Percentiles rank a stretch among this genome's conserved stretches.
phyloP scores from a whole-genome alignment of 2,329 filamentous ascomycete species.

The Botrytis sinoallii region DNA sequence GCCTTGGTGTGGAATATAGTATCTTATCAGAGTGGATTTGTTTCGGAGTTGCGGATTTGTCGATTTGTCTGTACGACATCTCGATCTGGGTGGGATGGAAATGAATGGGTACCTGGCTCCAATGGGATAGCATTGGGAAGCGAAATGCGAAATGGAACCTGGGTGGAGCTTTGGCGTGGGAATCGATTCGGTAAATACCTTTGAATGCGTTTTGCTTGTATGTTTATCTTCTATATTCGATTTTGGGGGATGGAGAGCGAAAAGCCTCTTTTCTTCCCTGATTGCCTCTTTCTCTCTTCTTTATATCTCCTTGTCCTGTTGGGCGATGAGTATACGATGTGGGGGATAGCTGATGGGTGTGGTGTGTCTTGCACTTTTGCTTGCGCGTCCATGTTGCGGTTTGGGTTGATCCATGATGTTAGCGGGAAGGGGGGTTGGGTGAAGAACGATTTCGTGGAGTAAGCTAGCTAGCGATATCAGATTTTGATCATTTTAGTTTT shows the following conservation, averaged over 20 bases:
- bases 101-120: constrained; percentile 1
- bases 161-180: background rate
- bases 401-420: background rate
- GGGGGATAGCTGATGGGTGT: background rate
- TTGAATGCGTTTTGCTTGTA: background rate
- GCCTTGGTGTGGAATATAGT: background rate
- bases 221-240: background rate
- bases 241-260: background rate
- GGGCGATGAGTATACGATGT: background rate
- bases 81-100: background rate
- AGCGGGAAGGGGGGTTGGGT: background rate
- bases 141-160: background rate
- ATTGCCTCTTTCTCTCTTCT: background rate
- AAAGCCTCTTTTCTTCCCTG: background rate
- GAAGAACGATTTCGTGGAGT: background rate
- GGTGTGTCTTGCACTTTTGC: background rate
- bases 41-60: constrained; percentile 9
- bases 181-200: background rate
- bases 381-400: background rate
- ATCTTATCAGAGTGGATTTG: background rate
- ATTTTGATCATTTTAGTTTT: background rate
- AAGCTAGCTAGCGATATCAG: background rate
- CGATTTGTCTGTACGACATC: background rate
- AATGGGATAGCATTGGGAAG: background rate
- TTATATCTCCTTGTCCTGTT: too few relatives aligned